Evolutionary conservation across 441 rosid species (phyloP).

Genomic region (Capsella rubella): DNA sequence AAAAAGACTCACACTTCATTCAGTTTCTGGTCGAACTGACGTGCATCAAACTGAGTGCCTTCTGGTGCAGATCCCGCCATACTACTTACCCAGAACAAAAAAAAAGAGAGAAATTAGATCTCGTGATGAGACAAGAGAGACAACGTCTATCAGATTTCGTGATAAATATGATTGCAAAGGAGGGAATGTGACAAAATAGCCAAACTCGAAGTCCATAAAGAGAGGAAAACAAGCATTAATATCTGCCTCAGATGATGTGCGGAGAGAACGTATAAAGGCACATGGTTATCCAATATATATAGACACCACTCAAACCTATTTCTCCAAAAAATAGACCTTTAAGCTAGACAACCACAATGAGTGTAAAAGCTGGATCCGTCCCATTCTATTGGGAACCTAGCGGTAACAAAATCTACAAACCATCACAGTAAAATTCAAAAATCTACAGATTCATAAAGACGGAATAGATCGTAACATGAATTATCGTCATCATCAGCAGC

Average conservation of each 20-base stretch:
- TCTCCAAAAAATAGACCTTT: slow-evolving; percentile 26
- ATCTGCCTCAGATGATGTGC: slow-evolving; percentile 24
- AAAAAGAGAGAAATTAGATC: neutral
- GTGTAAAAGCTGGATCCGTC: neutral
- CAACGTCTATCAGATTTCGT: neutral
- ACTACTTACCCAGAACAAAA: slow-evolving; percentile 44
- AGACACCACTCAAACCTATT: slow-evolving; percentile 42
- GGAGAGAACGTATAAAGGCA: slow-evolving; percentile 35
- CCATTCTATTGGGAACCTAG: neutral
- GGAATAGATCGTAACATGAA: slow-evolving; percentile 15
- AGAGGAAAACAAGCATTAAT: slow-evolving; percentile 46
- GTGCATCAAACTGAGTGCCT: slow-evolving; percentile 60
- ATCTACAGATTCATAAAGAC: slow-evolving; percentile 2
- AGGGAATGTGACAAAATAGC: slow-evolving; percentile 43
- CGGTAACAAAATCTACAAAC: neutral
- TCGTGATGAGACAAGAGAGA: neutral
- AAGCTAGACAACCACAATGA: neutral
- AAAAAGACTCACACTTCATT: slow-evolving; percentile 56
- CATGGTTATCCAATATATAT: slow-evolving; percentile 24
- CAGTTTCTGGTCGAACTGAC: slow-evolving; percentile 62
- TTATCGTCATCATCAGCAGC: slow-evolving; percentile 34
- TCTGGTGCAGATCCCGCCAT: slow-evolving; percentile 65
- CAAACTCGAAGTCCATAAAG: slow-evolving; percentile 44
- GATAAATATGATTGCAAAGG: neutral
- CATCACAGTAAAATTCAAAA: neutral